Conservation (phyloP, 768 basidiomycete species). For the Galerina sulciceps region DNA sequence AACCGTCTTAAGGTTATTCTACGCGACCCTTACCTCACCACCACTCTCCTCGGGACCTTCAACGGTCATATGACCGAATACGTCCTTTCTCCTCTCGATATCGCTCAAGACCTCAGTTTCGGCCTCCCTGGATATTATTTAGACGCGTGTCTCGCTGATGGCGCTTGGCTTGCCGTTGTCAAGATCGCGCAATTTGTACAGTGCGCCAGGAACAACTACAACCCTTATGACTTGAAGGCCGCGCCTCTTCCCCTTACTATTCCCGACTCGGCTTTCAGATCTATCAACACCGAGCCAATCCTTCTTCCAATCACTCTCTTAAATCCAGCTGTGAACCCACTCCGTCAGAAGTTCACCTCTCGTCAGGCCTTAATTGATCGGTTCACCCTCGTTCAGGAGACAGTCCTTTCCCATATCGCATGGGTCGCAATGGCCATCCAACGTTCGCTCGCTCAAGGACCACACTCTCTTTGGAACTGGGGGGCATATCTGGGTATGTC, state of each 20-base stretch:
- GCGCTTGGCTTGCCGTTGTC: neutral
- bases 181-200: neutral
- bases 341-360: neutral
- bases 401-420: neutral
- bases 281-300: neutral
- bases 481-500: conserved; percentile 2
- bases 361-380: neutral
- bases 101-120: neutral
- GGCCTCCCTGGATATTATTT: neutral
- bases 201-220: neutral
- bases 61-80: neutral
- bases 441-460: neutral
- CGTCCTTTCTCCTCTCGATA: neutral
- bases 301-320: neutral
- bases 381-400: neutral
- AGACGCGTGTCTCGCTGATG: neutral
- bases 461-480: neutral
- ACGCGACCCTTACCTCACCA: neutral
- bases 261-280: neutral
- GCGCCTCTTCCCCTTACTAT: neutral
- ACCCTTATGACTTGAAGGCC: neutral
- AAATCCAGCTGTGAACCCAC: neutral
- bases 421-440: neutral
- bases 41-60: neutral
- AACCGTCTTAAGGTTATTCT: neutral